These are phyloP conservation scores for Pseudoperonospora humuli DNA, from an alignment of 352 stramenopile genomes.

Conservation along the genomic window DNA sequence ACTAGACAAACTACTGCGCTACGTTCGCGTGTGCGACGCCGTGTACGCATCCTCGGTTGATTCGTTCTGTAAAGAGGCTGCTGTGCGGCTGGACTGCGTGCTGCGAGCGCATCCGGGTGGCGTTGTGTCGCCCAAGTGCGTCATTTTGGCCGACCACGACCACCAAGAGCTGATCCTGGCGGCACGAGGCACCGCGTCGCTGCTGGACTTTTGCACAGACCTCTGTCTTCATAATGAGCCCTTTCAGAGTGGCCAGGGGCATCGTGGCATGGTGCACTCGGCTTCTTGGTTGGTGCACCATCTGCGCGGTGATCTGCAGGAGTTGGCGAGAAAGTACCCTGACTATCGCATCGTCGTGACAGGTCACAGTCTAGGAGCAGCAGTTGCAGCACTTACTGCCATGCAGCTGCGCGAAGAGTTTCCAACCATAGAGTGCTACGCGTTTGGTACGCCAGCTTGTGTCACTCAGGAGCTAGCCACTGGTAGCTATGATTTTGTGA, in stretches of 20 bases:
- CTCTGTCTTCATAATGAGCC: constrained; percentile 71
- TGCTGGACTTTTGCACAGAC: constrained; percentile 80
- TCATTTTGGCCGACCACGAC: constrained; percentile 52
- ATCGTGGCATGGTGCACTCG: constrained; percentile 78
- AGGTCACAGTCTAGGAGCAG: constrained; percentile 66
- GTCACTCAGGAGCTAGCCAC: constrained; percentile 53
- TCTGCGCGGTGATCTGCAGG: constrained; percentile 37
- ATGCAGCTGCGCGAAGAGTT: constrained; percentile 43
- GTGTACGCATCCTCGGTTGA: constrained; percentile 53
- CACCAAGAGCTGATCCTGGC: constrained; percentile 49
- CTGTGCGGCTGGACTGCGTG: constrained; percentile 29
- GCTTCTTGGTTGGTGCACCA: constrained; percentile 60
- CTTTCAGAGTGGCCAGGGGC: constrained; percentile 55
- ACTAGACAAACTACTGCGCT: constrained; percentile 31
- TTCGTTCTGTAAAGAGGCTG: constrained; percentile 49
- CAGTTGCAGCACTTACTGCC: constrained; percentile 52
- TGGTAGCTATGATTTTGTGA: constrained; percentile 50
- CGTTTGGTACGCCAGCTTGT: constrained; percentile 65
- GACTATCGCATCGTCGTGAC: constrained; percentile 54
- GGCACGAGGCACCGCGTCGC: constrained; percentile 58
- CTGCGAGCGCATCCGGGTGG: constrained; percentile 48
- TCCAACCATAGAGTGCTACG: constrained; percentile 47
- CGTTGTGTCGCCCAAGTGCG: constrained; percentile 74
- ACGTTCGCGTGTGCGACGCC: constrained; percentile 57
- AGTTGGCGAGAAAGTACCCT: constrained; percentile 33